Conservation (phyloP, 139 green algal species). For the Chlorella sorokiniana region DNA sequence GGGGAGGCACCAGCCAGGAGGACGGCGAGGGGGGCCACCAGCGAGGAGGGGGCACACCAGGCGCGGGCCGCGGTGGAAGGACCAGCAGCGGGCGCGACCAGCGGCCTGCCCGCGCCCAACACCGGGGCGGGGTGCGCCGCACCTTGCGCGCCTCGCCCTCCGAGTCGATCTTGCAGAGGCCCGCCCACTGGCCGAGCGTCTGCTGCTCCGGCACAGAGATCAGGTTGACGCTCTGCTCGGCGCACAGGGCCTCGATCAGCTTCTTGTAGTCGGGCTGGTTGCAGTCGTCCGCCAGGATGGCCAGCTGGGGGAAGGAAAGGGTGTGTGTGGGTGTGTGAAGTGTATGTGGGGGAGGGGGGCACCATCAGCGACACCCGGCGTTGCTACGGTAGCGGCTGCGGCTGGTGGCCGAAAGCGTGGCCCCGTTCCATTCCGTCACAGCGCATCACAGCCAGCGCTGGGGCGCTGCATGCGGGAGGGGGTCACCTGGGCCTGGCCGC, state of each 20-base stretch:
- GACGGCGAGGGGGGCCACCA: no score
- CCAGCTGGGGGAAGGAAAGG: conserved; percentile 64
- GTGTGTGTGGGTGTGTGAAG: no score
- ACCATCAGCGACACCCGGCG: not conserved
- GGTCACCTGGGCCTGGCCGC: conserved; percentile 71
- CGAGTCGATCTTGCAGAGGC: conserved; percentile 98
- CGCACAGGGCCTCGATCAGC: conserved; percentile 98
- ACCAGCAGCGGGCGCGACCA: not conserved
- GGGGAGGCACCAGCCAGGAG: not conserved
- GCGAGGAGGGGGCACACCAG: no score
- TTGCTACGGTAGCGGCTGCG: not conserved
- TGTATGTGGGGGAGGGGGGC: no score
- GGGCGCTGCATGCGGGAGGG: no score
- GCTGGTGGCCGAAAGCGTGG: no score
- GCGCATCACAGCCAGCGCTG: no score
- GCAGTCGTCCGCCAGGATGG: conserved; percentile 98
- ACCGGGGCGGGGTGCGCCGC: not conserved
- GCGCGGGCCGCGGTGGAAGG: no score
- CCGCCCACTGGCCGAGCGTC: conserved; percentile 92
- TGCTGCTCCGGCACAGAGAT: conserved; percentile 91
- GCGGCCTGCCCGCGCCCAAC: not conserved
- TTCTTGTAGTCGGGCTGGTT: conserved; percentile 99
- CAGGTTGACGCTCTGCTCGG: conserved; percentile 94
- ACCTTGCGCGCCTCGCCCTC: conserved; percentile 98
- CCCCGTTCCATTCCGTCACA: no score